Percentiles rank a stretch among this genome's conserved stretches.
These are phyloP conservation scores for Claviceps sp. DNA, from an alignment of 2,329 filamentous ascomycete genomes.

Conservation along the genomic window DNA sequence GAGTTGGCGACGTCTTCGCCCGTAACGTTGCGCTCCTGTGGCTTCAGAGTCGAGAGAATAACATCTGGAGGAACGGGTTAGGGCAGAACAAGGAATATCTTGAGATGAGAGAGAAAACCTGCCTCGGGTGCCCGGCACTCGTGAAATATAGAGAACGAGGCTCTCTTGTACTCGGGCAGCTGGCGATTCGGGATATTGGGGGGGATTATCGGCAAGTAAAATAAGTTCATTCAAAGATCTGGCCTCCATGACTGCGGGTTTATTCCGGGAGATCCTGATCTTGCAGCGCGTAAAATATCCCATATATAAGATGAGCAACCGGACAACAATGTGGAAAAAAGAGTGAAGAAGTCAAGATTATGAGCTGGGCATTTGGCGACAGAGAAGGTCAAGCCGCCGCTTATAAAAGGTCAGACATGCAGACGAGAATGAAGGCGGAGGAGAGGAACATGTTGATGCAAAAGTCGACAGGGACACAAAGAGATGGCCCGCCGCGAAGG, in stretches of 20 bases:
- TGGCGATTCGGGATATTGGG: slow-evolving; percentile 69
- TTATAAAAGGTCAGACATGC: background rate
- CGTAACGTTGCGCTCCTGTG: slow-evolving; percentile 77
- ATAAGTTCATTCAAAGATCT: slow-evolving; percentile 62
- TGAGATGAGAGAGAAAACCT: slow-evolving; percentile 12
- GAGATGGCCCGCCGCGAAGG: background rate
- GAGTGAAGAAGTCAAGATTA: background rate
- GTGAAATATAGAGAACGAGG: slow-evolving; percentile 77
- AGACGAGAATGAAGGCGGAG: background rate
- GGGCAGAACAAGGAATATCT: slow-evolving; percentile 5
- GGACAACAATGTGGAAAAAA: background rate
- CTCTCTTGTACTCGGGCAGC: slow-evolving; percentile 55
- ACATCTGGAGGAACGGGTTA: slow-evolving; percentile 47
- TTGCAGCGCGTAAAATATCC: background rate
- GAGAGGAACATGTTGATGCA: background rate
- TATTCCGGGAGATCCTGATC: background rate
- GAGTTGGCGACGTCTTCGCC: slow-evolving; percentile 75
- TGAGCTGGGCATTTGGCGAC: background rate
- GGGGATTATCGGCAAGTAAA: slow-evolving; percentile 77
- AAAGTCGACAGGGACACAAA: background rate
- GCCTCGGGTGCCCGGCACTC: slow-evolving; percentile 87
- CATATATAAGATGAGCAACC: background rate
- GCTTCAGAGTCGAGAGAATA: slow-evolving; percentile 83
- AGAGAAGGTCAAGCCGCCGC: background rate
- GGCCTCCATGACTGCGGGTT: slow-evolving; percentile 50